A percentile compares a stretch with the other conserved stretches of the same genome.
These are phyloP conservation scores for Metschnikowia hibisci DNA, from an alignment of 805 yeast genomes.

Conservation along the genomic window DNA sequence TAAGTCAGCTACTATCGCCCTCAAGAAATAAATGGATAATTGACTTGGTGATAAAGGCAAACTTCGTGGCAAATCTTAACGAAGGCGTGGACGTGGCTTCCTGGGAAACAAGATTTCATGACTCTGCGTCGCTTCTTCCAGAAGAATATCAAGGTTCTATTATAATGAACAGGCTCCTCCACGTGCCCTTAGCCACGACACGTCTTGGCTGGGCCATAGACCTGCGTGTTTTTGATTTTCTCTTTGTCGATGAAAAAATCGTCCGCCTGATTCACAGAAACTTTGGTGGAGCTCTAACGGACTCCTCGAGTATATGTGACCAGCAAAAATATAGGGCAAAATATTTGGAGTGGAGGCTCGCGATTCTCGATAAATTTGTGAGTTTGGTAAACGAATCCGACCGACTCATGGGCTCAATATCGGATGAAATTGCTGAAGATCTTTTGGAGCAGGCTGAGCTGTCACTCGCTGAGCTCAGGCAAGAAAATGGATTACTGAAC, in stretches of 20 bases:
- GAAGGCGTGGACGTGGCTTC: conserved; percentile 10
- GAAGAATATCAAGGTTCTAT: background rate
- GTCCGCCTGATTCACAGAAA: conserved; percentile 7
- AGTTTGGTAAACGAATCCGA: conserved; percentile 5
- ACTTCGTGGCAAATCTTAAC: conserved; percentile 23
- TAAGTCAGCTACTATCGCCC: conserved; percentile 25
- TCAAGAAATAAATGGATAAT: conserved; percentile 10
- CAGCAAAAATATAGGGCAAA: conserved; percentile 6
- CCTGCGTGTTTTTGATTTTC: conserved; percentile 12
- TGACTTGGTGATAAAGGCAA: conserved; percentile 21
- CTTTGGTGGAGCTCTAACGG: conserved; percentile 6
- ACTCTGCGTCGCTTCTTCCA: conserved; percentile 6
- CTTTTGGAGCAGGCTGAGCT: conserved; percentile 9
- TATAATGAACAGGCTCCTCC: conserved; percentile 1
- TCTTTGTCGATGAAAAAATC: conserved; percentile 11
- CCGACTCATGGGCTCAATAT: background rate
- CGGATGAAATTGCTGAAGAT: conserved; percentile 2
- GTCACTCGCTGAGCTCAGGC: conserved; percentile 4
- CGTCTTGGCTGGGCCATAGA: conserved; percentile 9
- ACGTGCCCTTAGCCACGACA: conserved; percentile 5
- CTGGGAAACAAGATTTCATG: conserved; percentile 5
- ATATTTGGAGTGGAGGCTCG: conserved; percentile 14
- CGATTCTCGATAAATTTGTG: conserved; percentile 10
- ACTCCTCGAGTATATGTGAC: background rate
- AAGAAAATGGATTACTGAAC: conserved; percentile 1